Percentiles rank a stretch among this genome's conserved stretches.
Evolutionary conservation across 2,329 filamentous ascomycete genomes (phyloP).

Genomic region (Lachnellula suecica): DNA sequence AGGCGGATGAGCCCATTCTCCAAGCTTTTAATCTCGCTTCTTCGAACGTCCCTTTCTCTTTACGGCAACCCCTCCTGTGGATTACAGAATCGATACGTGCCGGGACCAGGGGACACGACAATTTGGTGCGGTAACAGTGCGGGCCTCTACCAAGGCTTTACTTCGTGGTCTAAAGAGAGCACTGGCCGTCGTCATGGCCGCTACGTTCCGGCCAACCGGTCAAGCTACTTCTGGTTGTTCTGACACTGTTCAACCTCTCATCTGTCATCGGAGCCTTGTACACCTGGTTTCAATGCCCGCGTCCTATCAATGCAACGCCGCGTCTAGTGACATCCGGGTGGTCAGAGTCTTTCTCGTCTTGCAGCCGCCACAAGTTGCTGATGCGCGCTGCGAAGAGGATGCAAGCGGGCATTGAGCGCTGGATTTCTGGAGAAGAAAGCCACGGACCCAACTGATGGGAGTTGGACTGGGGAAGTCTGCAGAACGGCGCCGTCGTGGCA

Average conservation of each 20-base stretch:
- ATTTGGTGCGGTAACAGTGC: neutral
- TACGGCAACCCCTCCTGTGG: neutral
- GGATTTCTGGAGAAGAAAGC: neutral
- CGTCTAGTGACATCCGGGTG: slow-evolving; percentile 7
- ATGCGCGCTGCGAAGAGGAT: neutral
- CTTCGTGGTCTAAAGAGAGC: neutral
- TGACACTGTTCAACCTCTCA: slow-evolving; percentile 1
- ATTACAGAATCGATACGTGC: neutral
- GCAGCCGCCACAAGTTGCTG: neutral
- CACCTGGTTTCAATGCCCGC: slow-evolving; percentile 15
- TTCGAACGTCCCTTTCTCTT: slow-evolving; percentile 3
- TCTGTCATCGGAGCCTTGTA: neutral
- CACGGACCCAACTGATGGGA: neutral
- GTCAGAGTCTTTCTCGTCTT: slow-evolving; percentile 2
- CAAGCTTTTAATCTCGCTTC: slow-evolving; percentile 2
- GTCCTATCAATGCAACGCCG: slow-evolving; percentile 10
- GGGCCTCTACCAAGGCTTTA: neutral
- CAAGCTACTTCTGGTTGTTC: neutral
- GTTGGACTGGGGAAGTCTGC: neutral
- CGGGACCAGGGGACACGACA: neutral
- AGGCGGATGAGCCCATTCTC: neutral
- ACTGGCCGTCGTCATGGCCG: neutral
- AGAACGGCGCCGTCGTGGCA: neutral
- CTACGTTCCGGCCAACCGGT: neutral
- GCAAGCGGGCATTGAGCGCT: slow-evolving; percentile 3